Percentiles rank a stretch among this genome's conserved stretches.
Conservation (phyloP, 1,284 basidiomycete genomes). For the Fomitopsis pinicola region DNA sequence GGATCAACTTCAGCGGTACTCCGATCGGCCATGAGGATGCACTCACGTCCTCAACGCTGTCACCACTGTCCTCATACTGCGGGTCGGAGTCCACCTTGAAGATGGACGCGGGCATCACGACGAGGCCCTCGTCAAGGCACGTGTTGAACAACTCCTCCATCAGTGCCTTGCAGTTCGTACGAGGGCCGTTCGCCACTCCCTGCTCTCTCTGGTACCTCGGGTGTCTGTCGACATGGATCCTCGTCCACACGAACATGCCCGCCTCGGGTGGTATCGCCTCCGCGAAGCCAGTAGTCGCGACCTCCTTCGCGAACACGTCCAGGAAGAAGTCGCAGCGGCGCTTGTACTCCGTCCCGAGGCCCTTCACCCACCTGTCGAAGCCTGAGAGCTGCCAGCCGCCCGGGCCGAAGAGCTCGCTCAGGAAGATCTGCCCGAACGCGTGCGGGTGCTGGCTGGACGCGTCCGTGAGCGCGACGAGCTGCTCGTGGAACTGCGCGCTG, state of each 20-base stretch:
- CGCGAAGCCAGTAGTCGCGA: slow-evolving; percentile 30
- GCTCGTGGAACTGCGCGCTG: slow-evolving; percentile 33
- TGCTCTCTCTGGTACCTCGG: slow-evolving; percentile 24
- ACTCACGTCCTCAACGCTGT: slow-evolving; percentile 29
- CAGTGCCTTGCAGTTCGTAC: slow-evolving; percentile 33
- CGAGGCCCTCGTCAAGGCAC: slow-evolving; percentile 32
- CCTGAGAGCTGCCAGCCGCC: slow-evolving; percentile 36
- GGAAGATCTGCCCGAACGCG: slow-evolving; percentile 40
- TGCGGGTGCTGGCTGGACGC: slow-evolving; percentile 41
- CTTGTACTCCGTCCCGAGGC: slow-evolving; percentile 40
- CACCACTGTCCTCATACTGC: slow-evolving; percentile 17
- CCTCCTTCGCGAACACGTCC: slow-evolving; percentile 28
- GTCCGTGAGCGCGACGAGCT: slow-evolving; percentile 33
- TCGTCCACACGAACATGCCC: slow-evolving; percentile 45
- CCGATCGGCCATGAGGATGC: background rate
- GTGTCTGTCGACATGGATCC: slow-evolving; percentile 32
- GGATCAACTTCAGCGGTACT: slow-evolving; percentile 1
- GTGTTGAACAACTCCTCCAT: slow-evolving; percentile 39
- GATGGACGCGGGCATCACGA: slow-evolving; percentile 38
- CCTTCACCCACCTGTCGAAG: slow-evolving; percentile 38
- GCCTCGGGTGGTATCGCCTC: slow-evolving; percentile 31
- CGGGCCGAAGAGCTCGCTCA: slow-evolving; percentile 36
- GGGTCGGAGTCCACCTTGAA: slow-evolving; percentile 29
- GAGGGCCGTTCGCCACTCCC: slow-evolving; percentile 7
- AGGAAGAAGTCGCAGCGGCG: slow-evolving; percentile 39